Base-by-base conservation (phyloP, 192 early-diverging fungal species). In the Podila epigama region DNA sequence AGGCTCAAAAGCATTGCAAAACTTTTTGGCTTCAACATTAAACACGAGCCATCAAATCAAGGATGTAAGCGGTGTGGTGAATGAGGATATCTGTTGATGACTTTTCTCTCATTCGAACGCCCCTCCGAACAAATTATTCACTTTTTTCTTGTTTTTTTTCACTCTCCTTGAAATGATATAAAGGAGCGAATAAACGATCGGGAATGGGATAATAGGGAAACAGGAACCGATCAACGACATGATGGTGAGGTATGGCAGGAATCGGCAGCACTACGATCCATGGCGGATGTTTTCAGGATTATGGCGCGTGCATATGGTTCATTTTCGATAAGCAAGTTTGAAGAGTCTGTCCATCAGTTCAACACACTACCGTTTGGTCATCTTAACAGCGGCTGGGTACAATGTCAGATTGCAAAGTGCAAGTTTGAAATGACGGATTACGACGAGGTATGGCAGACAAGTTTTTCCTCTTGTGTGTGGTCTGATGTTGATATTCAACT, bases 341-440 rank as follows among this genome's bases (percentile, higher is more conserved):
- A 10, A 4, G 68, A 75, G 8, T 59, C 83, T n/a, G 35, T 80
- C 8, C 20, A 37, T 4, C 68, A 67, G 12, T 79, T 75, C 40
- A 50, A 51, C 16, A 10, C 52, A 9, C 41, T 84, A 34, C 78
- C 77, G 15, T 35, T 22, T 13, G 57, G 60, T 29, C 81, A 84
- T 15, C 40, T 68, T 22, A 20, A 70, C 13, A 78, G 77, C 6
- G 68, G 71, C 10, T 84, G 79, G 77, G 70, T 79, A 5, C 75
- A 77, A 32, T 69, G 81, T 16, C 79, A 82, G 51, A 34, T 84
- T 13, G 83, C 60, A 22, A 84, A 79, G 61, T 66, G 65, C 25
- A 57, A 77, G 34, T 79, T 75, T 52, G 83, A 75, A 41, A 58
- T 82, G 75, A 70, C 56, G 5, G 70, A 84, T 41, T 82, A 84